Evolutionary conservation across 2,329 filamentous ascomycete genomes (phyloP), one percentile per base, ranked within the genome.

Genomic region (Alternaria sp.): DNA sequence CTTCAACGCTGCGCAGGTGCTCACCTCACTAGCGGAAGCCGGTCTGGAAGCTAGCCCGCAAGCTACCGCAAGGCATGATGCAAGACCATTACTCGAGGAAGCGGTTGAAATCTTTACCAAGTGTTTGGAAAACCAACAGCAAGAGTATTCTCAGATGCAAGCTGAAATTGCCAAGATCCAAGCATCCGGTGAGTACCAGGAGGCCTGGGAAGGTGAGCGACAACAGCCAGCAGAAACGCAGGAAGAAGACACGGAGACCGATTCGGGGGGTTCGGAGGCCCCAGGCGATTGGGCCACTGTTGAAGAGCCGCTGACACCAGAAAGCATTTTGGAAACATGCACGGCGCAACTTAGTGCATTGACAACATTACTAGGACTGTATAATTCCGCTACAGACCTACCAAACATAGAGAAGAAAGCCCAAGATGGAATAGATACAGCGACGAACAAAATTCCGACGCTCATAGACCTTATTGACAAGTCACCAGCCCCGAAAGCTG

Each of bases 1-100:
- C 8, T 93, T 92, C 81, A 93, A 92, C 72, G 89, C 87, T 6
- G 88, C 86, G 1, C 90, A 92, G 75, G 87, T 91, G 4, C 80
- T 92, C 38, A 89, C 87, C 0, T 87, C 85, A 63, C 80, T 92
- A 38, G 88, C 87, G 1, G 90, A 92, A 78, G 80, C 80, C 2
- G 73, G 86, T 7, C 80, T 84, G 1, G 85, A 88, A 51, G 81
- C 82, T n/a, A 83, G 82, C 42, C 82, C 83, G 6, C 68, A 73
- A 16, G 65, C 68, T 41, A 54, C 57, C 7, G 75, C 74, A 79
- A 82, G 43, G 71, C 77, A 41, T 78, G 86, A 63, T 57, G 84
- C 86, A 0, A 77, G 86, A 14, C 79, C 81, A 24, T 78, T 86
- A 9, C 78, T 89, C 20, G 82, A 90, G 68, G 85, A 92, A 78